Evolutionary conservation across 768 basidiomycete species (phyloP).

Genomic region (Rhodotorula sphaerocarpa): DNA sequence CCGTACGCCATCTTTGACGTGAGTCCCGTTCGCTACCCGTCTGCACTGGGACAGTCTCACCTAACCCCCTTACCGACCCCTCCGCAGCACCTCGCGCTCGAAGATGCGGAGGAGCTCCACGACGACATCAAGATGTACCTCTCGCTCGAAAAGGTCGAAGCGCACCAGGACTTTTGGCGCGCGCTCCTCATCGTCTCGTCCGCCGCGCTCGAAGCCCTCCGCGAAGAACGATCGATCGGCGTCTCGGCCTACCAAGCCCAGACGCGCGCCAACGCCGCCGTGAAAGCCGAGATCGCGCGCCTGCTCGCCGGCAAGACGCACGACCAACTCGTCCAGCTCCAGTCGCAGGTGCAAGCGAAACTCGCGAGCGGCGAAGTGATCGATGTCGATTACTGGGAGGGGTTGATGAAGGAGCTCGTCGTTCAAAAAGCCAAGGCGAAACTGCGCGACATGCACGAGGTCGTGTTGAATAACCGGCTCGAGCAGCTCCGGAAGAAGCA

Average conservation of each 20-base stretch:
- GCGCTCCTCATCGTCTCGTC: constrained; percentile 98
- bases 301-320: constrained; percentile 78
- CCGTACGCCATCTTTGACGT: constrained; percentile 97
- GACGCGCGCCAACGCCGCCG: constrained; percentile 43
- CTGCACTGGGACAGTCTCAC: neutral
- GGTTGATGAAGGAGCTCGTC: constrained; percentile 75
- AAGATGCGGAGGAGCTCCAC: constrained; percentile 86
- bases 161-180: constrained; percentile 96
- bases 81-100: constrained; percentile 65
- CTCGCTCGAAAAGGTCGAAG: constrained; percentile 68
- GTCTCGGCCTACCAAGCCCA: constrained; percentile 36
- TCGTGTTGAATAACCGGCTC: constrained; percentile 88
- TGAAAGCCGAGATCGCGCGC: constrained; percentile 73
- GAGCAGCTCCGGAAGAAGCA: constrained; percentile 93
- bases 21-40: constrained; percentile 41
- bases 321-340: constrained; percentile 70
- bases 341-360: constrained; percentile 78
- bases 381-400: constrained; percentile 97
- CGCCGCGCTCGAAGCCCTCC: constrained; percentile 69
- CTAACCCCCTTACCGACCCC: constrained; percentile 14
- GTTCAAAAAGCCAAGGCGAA: constrained; percentile 99
- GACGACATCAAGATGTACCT: constrained; percentile 91
- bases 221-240: constrained; percentile 50
- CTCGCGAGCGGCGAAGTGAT: constrained; percentile 85
- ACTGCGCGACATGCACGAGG: constrained; percentile 82